Percentiles rank a stretch among this genome's conserved stretches.
phyloP scores from a whole-genome alignment of 495 filamentous ascomycete genomes.

The Penicillium ucsense region DNA sequence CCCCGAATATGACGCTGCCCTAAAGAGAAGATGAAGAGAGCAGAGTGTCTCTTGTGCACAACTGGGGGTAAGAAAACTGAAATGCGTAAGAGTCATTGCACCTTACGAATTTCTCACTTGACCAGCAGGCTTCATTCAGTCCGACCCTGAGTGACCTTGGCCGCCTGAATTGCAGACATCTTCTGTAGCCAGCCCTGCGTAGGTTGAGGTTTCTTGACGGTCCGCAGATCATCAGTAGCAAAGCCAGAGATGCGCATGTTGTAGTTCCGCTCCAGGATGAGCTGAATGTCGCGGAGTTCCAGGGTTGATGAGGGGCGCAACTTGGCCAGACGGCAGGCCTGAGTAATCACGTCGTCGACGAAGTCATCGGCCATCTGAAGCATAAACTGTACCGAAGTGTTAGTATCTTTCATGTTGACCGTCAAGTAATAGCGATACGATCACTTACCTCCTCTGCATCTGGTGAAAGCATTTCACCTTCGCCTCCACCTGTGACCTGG shows the following conservation, averaged over 20 bases:
- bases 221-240: constrained; percentile 85
- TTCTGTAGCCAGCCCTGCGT: constrained; percentile 83
- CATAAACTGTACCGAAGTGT: constrained; percentile 49
- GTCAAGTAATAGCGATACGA: too few relatives aligned
- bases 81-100: background rate
- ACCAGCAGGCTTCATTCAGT: constrained; percentile 19
- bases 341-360: constrained; percentile 77
- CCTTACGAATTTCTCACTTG: background rate
- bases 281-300: constrained; percentile 88
- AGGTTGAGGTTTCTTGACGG: constrained; percentile 84
- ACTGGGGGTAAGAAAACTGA: background rate
- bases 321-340: constrained; percentile 86
- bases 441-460: constrained; percentile 84
- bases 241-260: constrained; percentile 97
- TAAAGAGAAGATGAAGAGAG: background rate
- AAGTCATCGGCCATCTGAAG: constrained; percentile 89
- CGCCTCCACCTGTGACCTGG: constrained; percentile 76
- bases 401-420: constrained; percentile 2
- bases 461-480: constrained; percentile 64
- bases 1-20: background rate
- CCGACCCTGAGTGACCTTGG: constrained; percentile 55
- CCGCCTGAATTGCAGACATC: constrained; percentile 90
- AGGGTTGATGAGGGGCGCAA: constrained; percentile 78
- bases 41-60: background rate
- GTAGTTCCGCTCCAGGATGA: constrained; percentile 92